These are phyloP conservation scores for Porpolomopsis calyptriformis DNA, from an alignment of 768 basidiomycete species.

Conservation along the genomic window DNA sequence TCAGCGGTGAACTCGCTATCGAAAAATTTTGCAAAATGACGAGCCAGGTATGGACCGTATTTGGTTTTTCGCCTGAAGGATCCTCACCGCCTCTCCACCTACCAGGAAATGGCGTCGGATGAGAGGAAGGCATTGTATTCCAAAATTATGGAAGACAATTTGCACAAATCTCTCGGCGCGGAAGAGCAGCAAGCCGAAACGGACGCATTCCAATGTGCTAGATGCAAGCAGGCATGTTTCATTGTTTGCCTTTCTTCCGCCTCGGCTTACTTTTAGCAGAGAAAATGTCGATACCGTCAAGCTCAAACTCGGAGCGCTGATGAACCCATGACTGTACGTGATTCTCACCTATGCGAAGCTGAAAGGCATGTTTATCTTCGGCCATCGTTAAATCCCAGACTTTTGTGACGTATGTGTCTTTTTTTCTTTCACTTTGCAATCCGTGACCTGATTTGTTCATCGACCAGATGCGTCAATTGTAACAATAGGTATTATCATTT, in stretches of 20 bases:
- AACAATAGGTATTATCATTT: slow-evolving; percentile 27
- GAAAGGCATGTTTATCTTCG: not conserved
- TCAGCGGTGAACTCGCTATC: slow-evolving; percentile 66
- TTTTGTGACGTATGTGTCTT: slow-evolving; percentile 65
- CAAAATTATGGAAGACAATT: slow-evolving; percentile 73
- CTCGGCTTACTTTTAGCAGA: slow-evolving; percentile 26
- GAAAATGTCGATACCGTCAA: slow-evolving; percentile 88
- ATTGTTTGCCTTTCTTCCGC: not conserved
- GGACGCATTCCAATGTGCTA: slow-evolving; percentile 91
- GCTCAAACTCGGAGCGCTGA: slow-evolving; percentile 96
- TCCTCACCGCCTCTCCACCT: not conserved
- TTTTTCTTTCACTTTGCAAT: not conserved
- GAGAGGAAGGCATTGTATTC: slow-evolving; percentile 78
- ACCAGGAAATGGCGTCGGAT: slow-evolving; percentile 91
- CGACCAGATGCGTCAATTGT: slow-evolving; percentile 52
- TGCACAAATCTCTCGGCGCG: slow-evolving; percentile 86
- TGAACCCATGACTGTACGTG: slow-evolving; percentile 91
- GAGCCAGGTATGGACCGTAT: slow-evolving; percentile 47
- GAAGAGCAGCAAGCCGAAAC: slow-evolving; percentile 89
- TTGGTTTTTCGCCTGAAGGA: not conserved
- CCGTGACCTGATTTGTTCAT: slow-evolving; percentile 2
- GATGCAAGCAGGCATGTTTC: slow-evolving; percentile 73
- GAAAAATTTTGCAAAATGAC: slow-evolving; percentile 70
- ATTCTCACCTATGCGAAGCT: not conserved
- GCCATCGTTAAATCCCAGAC: slow-evolving; percentile 36